A percentile compares a stretch with the other conserved stretches of the same genome.
Conservation (phyloP, 2,329 filamentous ascomycete species). For the Aulographum hederae region DNA sequence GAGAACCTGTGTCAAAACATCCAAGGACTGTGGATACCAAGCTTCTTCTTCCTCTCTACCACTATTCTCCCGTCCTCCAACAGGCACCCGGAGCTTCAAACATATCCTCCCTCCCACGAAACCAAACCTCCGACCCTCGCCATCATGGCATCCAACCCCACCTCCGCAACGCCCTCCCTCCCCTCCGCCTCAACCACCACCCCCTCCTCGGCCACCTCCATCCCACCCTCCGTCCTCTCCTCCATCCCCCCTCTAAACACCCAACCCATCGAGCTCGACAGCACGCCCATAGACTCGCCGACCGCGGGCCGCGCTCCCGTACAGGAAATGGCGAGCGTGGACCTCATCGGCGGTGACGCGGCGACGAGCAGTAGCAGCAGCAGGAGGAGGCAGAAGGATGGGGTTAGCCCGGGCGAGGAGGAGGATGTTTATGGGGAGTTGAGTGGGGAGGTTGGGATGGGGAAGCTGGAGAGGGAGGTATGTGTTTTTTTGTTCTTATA, state of each 20-base stretch:
- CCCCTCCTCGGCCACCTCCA: slow-evolving; percentile 7
- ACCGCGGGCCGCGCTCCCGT: slow-evolving; percentile 9
- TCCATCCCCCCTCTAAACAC: slow-evolving; percentile 22
- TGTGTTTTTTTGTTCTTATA: slow-evolving; percentile 2
- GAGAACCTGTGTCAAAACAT: no score
- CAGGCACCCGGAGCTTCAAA: no score
- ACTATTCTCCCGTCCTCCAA: no score
- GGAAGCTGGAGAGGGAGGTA: slow-evolving; percentile 10
- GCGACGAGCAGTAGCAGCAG: no score
- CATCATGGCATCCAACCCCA: no score
- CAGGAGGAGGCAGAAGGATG: not conserved
- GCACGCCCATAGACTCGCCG: slow-evolving; percentile 14
- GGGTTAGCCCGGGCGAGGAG: slow-evolving; percentile 10
- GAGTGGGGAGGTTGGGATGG: slow-evolving; percentile 11
- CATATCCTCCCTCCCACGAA: no score
- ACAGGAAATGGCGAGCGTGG: slow-evolving; percentile 8
- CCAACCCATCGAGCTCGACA: slow-evolving; percentile 25
- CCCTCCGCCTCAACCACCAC: not conserved
- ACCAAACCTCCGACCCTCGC: no score
- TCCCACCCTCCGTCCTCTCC: slow-evolving; percentile 18
- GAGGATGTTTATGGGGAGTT: slow-evolving; percentile 13
- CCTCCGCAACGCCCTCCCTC: not conserved
- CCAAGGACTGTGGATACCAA: no score
- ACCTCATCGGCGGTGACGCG: not conserved
- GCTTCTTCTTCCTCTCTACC: no score